Evolutionary conservation across 2,329 filamentous ascomycete genomes (phyloP), one percentile per base, ranked within the genome.

Genomic region (Ascochyta pisi): DNA sequence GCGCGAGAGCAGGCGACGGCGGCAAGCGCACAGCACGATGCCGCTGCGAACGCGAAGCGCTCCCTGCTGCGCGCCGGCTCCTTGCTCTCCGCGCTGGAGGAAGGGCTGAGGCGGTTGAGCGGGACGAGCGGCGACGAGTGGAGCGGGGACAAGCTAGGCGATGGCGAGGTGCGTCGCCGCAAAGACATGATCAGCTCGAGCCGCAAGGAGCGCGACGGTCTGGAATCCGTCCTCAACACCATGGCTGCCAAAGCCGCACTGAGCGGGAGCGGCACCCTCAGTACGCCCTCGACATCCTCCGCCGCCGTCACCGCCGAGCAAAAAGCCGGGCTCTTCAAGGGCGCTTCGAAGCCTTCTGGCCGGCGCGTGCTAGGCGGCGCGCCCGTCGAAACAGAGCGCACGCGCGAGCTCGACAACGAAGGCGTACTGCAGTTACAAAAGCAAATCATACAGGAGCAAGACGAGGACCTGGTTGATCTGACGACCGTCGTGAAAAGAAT

Each of bases 351-450:
- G 35, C 56, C 65, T 2, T 72, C 74, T 1, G 78, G 83, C 1
- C 85, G 90, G 1, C 81, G 91, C 38, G 89, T 93, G 3, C 79
- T 94, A 0, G 91, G 91, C 1, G 88, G 84, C 0, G 89, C 89
- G 1, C 77, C 89, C 2, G 84, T 87, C 1, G 91, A 96, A 76
- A 93, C 89, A 15, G 87, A 90, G 54, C 84, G 86, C 59, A 94
- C 91, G 39, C 78, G 90, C 12, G 90, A 94, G 73, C 76, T 91
- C 50, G 90, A 92, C 69, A 95, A 95, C 65, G 75, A 82, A 4
- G 90, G 89, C 0, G 86, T 95, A 16, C 66, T 93, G 58, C 84
- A 89, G 72, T 76, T 95, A 58, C 91, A 95, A 74, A 82, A 86
- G 65, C 83, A 90, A 68, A 85, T 91, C 73, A 91, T 94, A 81